Percentiles rank a stretch among this genome's conserved stretches.
These are phyloP conservation scores for Ophiocordyceps sinensis DNA, from an alignment of 2,329 filamentous ascomycete genomes.

Conservation along the genomic window DNA sequence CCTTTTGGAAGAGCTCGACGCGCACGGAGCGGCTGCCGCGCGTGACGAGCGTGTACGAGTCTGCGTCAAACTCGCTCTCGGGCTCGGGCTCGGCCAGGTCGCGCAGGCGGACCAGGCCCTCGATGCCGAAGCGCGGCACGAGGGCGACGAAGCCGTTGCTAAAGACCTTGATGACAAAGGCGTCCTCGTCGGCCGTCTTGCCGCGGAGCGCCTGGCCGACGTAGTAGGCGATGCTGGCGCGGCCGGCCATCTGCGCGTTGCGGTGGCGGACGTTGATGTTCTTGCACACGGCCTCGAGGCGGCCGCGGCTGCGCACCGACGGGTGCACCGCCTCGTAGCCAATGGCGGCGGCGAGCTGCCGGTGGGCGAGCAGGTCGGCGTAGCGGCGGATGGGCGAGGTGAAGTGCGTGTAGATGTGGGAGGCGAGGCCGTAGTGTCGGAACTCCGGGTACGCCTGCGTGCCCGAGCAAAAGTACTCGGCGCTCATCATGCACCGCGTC, in stretches of 20 bases:
- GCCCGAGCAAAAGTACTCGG: conserved; percentile 94
- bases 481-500: conserved; percentile 97
- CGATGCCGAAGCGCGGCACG: conserved; percentile 89
- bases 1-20: conserved; percentile 84
- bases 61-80: conserved; percentile 69
- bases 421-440: conserved; percentile 90
- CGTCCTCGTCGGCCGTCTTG: conserved; percentile 64
- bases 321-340: conserved; percentile 80
- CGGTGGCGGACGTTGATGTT: conserved; percentile 97
- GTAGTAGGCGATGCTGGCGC: conserved; percentile 93
- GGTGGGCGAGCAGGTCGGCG: conserved; percentile 87
- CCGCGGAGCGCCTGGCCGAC: conserved; percentile 91
- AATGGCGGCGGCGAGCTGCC: conserved; percentile 90
- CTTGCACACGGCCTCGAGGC: conserved; percentile 86
- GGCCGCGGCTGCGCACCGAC: conserved; percentile 64
- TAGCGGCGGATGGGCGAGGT: conserved; percentile 95
- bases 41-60: conserved; percentile 63
- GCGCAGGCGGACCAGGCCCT: conserved; percentile 73
- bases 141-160: conserved; percentile 96
- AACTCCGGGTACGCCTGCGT: conserved; percentile 90
- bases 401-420: conserved; percentile 97
- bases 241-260: conserved; percentile 89
- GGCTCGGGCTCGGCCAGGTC: conserved; percentile 70
- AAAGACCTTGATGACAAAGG: conserved; percentile 94
- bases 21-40: conserved; percentile 38